These are phyloP conservation scores for Solanum stenotomum DNA, from an alignment of 257 asterid species.

Conservation along the genomic window DNA sequence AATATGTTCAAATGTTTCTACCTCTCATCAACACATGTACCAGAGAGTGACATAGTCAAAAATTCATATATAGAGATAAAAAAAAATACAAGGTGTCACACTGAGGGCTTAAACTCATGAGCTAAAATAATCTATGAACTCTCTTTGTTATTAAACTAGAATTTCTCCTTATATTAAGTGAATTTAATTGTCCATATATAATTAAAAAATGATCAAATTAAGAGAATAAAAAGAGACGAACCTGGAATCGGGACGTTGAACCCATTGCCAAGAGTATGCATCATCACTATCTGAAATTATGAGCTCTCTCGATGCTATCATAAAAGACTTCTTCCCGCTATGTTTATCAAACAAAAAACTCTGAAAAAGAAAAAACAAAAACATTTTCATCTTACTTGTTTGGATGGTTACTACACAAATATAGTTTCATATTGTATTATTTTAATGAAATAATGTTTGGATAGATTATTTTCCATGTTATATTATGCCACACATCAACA, in stretches of 20 bases:
- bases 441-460: no score
- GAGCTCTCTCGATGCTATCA: conserved; percentile 28
- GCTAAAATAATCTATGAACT: no score
- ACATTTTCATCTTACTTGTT: background rate
- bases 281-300: conserved; percentile 5
- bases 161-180: background rate
- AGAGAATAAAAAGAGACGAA: no score
- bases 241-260: background rate
- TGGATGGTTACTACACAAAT: background rate
- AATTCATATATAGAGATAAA: background rate
- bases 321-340: conserved; percentile 27
- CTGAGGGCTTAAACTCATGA: no score
- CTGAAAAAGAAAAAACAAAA: conserved; percentile 6
- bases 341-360: conserved; percentile 12
- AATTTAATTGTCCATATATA: no score
- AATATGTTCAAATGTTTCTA: no score
- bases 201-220: no score
- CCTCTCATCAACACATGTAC: background rate
- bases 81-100: background rate
- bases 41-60: background rate
- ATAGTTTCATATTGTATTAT: background rate
- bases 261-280: background rate
- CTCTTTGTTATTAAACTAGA: background rate
- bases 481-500: no score
- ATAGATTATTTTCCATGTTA: no score